Base-by-base conservation (phyloP, 2,329 filamentous ascomycete species). In the Pseudocercospora fijiensis region DNA sequence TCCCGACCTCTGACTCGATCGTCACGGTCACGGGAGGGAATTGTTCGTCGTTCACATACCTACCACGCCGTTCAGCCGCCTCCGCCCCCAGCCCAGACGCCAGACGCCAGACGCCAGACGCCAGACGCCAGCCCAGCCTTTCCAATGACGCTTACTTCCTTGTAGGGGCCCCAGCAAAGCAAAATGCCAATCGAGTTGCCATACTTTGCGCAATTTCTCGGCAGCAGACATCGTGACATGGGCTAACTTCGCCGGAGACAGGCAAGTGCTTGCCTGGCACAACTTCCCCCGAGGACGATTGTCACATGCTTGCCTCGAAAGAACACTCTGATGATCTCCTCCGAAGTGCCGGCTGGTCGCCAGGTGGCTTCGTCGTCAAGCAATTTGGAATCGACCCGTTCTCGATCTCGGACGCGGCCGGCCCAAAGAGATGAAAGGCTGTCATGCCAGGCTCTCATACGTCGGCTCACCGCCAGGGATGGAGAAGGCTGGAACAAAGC, bases 31-130 rank as follows among this genome's bases (percentile, higher is more conserved):
- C 22, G 22, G 11, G 49, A 27, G 49, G 49, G 27, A 26, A 52
- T 52, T 52, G 24, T 52, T 52, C 49, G 13, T 52, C 37, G 16
- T 47, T 37, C n/a, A n/a, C n/a, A n/a, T n/a, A n/a, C n/a, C n/a
- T 51, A 51, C 47, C 47, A 52, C 49, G n/a, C 49, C 49, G 49
- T 22, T 52, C 24, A 52, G 49, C 49, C 49, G 49, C 49, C 49
- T 52, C 49, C 24, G 47, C 47, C 10, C 47, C 22, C n/a, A n/a
- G n/a, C n/a, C n/a, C n/a, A n/a, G n/a, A n/a, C n/a, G n/a, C n/a
- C n/a, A n/a, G n/a, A n/a, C n/a, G n/a, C n/a, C n/a, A n/a, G n/a
- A n/a, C n/a, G n/a, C n/a, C n/a, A n/a, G n/a, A n/a, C n/a, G n/a
- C n/a, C n/a, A n/a, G n/a, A n/a, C n/a, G n/a, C n/a, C n/a, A n/a